Evolutionary conservation across 2,329 filamentous ascomycete species (phyloP).

Genomic region (Neofusicoccum sp.): DNA sequence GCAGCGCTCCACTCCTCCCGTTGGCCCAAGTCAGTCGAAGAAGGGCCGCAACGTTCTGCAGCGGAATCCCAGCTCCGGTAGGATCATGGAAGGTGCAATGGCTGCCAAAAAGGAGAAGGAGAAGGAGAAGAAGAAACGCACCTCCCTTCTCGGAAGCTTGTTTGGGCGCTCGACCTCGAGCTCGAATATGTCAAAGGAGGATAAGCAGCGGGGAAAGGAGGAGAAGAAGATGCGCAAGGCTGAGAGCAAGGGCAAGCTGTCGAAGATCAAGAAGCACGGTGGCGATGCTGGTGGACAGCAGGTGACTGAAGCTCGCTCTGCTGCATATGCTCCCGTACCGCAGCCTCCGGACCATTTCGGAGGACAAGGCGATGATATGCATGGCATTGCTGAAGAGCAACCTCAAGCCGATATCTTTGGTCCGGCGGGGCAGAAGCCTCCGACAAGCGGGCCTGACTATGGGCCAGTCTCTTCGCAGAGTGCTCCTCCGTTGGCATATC

Average conservation of each 20-base stretch:
- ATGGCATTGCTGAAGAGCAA: neutral
- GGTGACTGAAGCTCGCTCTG: neutral
- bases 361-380: neutral
- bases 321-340: neutral
- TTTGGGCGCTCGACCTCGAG: constrained; percentile 34
- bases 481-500: neutral
- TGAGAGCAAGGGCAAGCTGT: constrained; percentile 10
- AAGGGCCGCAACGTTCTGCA: constrained; percentile 10
- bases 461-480: neutral
- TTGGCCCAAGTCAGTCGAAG: neutral
- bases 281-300: neutral
- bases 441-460: neutral
- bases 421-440: neutral
- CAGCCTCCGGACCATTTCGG: neutral
- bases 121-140: constrained; percentile 43
- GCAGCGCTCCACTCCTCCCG: neutral
- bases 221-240: constrained; percentile 5
- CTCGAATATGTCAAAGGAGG: constrained; percentile 25
- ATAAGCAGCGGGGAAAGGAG: constrained; percentile 30
- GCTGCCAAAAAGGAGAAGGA: neutral
- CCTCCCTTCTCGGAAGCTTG: constrained; percentile 44
- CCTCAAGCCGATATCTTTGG: neutral
- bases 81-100: neutral
- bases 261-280: neutral
- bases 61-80: constrained; percentile 4